Base-by-base conservation (phyloP, 257 asterid genomes). In the Capsicum chinense region DNA sequence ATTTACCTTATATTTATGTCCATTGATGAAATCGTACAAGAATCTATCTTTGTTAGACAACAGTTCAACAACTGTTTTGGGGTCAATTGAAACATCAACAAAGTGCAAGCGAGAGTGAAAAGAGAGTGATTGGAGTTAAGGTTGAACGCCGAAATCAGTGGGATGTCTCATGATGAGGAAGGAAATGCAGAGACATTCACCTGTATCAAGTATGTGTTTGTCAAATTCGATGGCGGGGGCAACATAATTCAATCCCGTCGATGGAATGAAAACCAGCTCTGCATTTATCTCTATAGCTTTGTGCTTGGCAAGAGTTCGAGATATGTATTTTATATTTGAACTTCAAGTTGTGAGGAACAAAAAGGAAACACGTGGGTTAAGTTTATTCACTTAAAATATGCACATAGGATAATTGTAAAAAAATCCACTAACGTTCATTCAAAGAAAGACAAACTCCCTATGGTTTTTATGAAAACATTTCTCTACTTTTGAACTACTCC, bases 231-330 rank as follows among this genome's bases (percentile, higher is more conserved):
- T 63, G 0, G 88, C 63, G 47, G 90, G 59, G 7, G 79, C 82
- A 3, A 88, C 35, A 60, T 88, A 88, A 9, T 88, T 87, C 69
- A 88, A 71, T 58, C 86, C 86, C 1, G 90, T 87, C 0, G 85
- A 81, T 50, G 90, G 84, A 56, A 85, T 59, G 85, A 87, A 87
- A 64, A 86, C 74, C n/a, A 88, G 56, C 56, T 85, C 87, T 57
- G 56, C 42, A 71, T 82, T 86, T 50, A 57, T 60, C 39, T 35
- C 83, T 16, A 26, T 83, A 5, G 1, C 52, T 69, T 6, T 63
- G 15, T 42, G 21, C 73, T 9, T 8, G 26, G 9, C 42, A 3
- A 26, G 63, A 76, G 63, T 0, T 6, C 1, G 6, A 5, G 11
- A 14, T 67, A 5, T 68, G 63, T 21, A 13, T 73, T 19, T 47